Evolutionary conservation across 2,329 filamentous ascomycete species (phyloP), one percentile per base, ranked within the genome.

Genomic region (Talaromyces sp.): DNA sequence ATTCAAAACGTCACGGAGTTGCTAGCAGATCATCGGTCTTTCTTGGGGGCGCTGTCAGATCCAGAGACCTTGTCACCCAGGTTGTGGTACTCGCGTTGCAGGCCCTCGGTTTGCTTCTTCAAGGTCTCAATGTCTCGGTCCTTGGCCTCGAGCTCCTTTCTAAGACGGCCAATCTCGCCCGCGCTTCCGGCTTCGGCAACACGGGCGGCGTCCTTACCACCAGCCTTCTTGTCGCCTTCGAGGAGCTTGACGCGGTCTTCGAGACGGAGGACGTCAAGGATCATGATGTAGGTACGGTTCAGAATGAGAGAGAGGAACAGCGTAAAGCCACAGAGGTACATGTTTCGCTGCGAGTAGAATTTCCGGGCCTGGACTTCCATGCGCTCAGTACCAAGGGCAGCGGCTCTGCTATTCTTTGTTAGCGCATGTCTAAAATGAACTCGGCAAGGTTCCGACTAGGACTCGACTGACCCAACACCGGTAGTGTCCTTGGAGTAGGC

Each of bases 341-440:
- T 99, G 87, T 99, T 99, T 79, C 95, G 93, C 83, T 99, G 94
- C 65, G 93, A 96, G 86, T 99, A 99, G 85, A 99, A 99, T 82
- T 99, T 99, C 85, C 95, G 92, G 67, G 95, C 94, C 80, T 99
- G 95, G 58, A 98, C 94, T 81, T 99, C 95, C 86, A 96, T 92
- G 67, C 95, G 94, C 76, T 98, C 95, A 66, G 95, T 94, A 71
- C 97, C 87, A 63, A 93, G 87, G 57, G 88, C 86, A 40, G 61
- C 58, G 61, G 83, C 82, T 73, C 89, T 87, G 68, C 66, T 58
- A 60, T 64, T 64, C 14, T 53, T 34, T 55, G 50, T 61, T 47
- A 64, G 57, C 56, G 47, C 34, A 36, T 33, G 47, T 36, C 42
- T 27, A 18, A 23, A 18, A 34, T 55, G 12, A 50, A 5, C 56